Percentiles rank a stretch among this genome's conserved stretches.
phyloP scores from a whole-genome alignment of 2,329 filamentous ascomycete species.

The Botrytis hyacinthi region DNA sequence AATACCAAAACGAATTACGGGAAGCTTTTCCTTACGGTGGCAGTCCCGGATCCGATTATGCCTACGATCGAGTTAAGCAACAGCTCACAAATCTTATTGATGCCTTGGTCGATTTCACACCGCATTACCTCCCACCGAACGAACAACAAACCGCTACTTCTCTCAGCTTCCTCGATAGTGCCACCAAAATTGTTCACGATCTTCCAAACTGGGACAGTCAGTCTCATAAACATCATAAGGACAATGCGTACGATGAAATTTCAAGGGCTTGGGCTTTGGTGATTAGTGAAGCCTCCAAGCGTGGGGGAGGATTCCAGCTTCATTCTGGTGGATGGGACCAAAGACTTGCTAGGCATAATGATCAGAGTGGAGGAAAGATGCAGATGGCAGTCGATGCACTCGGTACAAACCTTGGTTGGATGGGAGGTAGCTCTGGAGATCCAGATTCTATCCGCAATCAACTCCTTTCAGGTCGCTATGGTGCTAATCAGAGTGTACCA shows the following conservation, averaged over 20 bases:
- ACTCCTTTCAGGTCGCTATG: constrained; percentile 59
- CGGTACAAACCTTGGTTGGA: constrained; percentile 73
- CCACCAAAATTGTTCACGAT: constrained; percentile 84
- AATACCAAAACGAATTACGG: constrained; percentile 77
- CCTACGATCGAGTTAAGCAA: constrained; percentile 88
- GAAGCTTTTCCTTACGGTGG: constrained; percentile 82
- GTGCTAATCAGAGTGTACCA: constrained; percentile 51
- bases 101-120: constrained; percentile 89
- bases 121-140: constrained; percentile 89
- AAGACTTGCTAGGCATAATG: constrained; percentile 81
- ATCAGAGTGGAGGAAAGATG: constrained; percentile 79
- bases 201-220: constrained; percentile 89
- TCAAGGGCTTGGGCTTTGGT: constrained; percentile 90
- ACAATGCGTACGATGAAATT: constrained; percentile 95
- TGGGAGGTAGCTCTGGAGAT: constrained; percentile 50
- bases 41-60: constrained; percentile 83
- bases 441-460: constrained; percentile 60
- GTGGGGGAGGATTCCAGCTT: constrained; percentile 83
- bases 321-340: constrained; percentile 93
- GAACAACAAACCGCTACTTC: constrained; percentile 82
- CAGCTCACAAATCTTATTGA: constrained; percentile 78
- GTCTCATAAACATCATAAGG: constrained; percentile 87
- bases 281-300: constrained; percentile 85
- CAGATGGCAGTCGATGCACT: constrained; percentile 77
- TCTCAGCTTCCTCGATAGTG: constrained; percentile 82